Percentiles rank a stretch among this genome's conserved stretches.
Evolutionary conservation across 202 grass and related monocot species (phyloP).

Genomic region (Cymbopogon flexuosus): DNA sequence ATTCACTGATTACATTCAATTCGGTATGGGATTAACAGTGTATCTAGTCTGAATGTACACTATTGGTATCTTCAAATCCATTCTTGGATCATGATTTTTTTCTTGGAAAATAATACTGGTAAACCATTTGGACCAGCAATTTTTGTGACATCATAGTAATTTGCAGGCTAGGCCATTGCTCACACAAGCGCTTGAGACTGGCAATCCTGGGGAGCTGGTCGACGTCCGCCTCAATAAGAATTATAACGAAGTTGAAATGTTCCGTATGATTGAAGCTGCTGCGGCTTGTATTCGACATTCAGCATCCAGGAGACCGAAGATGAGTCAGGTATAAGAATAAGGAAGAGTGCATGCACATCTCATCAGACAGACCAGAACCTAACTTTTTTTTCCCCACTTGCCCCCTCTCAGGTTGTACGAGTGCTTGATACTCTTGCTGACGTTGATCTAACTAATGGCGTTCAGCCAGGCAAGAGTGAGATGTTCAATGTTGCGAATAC

Average conservation of each 20-base stretch:
- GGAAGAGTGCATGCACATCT: background rate
- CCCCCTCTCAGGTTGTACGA: slow-evolving; percentile 62
- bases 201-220: slow-evolving; percentile 53
- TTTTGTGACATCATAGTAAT: slow-evolving; percentile 25
- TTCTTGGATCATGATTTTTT: background rate
- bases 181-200: slow-evolving; percentile 60
- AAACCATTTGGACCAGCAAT: background rate
- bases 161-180: slow-evolving; percentile 86
- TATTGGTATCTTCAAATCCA: background rate
- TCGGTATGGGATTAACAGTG: background rate
- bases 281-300: slow-evolving; percentile 91
- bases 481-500: slow-evolving; percentile 62
- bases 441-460: slow-evolving; percentile 71
- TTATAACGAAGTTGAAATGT: slow-evolving; percentile 72
- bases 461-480: slow-evolving; percentile 91
- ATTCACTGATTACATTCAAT: background rate
- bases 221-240: slow-evolving; percentile 61
- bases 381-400: background rate
- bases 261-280: slow-evolving; percentile 88
- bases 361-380: background rate
- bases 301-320: slow-evolving; percentile 62
- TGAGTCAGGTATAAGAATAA: slow-evolving; percentile 67
- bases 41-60: background rate
- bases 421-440: slow-evolving; percentile 73
- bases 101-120: background rate